Evolutionary conservation across 2,329 filamentous ascomycete genomes (phyloP).

Genomic region (Tympanopsis confertula): DNA sequence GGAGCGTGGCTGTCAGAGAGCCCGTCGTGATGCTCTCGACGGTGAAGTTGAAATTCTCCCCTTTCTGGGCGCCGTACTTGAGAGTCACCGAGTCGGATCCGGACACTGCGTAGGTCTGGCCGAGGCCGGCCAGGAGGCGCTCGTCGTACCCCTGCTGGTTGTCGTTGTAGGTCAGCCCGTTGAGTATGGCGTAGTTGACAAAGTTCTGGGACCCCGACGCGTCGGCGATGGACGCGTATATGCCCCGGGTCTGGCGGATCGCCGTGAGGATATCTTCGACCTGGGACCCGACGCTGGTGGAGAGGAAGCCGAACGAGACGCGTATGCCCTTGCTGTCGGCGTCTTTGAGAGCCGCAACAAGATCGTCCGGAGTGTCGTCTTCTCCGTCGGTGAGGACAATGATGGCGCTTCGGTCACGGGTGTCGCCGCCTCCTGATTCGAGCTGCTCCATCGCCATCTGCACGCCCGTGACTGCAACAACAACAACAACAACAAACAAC

Average conservation of each 20-base stretch:
- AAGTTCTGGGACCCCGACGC: slow-evolving; percentile 9
- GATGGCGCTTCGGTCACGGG: slow-evolving; percentile 8
- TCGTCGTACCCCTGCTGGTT: slow-evolving; percentile 9
- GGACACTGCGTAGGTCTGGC: slow-evolving; percentile 8
- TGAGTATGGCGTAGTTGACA: slow-evolving; percentile 11
- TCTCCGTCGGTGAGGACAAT: slow-evolving; percentile 13
- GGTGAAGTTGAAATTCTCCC: slow-evolving; percentile 10
- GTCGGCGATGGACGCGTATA: slow-evolving; percentile 10
- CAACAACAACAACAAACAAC: too few species aligned
- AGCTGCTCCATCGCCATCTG: slow-evolving; percentile 8
- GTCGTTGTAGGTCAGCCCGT: slow-evolving; percentile 11
- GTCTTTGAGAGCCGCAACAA: slow-evolving; percentile 8
- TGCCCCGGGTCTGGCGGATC: slow-evolving; percentile 9
- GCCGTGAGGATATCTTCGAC: slow-evolving; percentile 7
- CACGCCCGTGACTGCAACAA: slow-evolving; percentile 9
- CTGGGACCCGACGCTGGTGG: slow-evolving; percentile 5
- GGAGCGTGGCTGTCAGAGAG: slow-evolving; percentile 5
- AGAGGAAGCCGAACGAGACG: slow-evolving; percentile 13
- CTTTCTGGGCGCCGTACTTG: slow-evolving; percentile 8
- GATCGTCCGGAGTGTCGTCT: slow-evolving; percentile 5
- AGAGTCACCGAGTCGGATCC: slow-evolving; percentile 7
- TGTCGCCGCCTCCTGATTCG: slow-evolving; percentile 5
- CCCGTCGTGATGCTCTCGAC: slow-evolving; percentile 7
- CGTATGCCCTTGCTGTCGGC: slow-evolving; percentile 10
- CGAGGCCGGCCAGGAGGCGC: slow-evolving; percentile 9